phyloP scores from a whole-genome alignment of 2,329 filamentous ascomycete species.

The Rhytidhysteron rufulum region DNA sequence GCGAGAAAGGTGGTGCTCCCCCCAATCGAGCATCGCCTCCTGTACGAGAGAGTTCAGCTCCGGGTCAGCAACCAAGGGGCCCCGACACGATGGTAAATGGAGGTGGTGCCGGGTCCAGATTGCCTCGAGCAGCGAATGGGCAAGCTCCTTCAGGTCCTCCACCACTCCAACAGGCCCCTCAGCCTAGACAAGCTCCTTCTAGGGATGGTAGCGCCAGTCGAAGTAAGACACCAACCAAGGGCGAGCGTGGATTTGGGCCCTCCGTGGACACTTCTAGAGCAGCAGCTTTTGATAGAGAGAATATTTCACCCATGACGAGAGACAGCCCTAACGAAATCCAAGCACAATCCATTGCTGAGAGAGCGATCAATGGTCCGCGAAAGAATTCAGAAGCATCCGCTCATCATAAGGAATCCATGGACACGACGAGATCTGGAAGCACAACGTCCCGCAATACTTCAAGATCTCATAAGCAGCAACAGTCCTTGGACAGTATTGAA shows the following conservation, averaged over 20 bases:
- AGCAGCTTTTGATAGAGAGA: constrained; percentile 44
- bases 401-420: constrained; percentile 33
- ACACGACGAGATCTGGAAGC: constrained; percentile 30
- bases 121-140: constrained; percentile 57
- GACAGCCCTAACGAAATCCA: constrained; percentile 26
- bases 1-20: constrained; percentile 41
- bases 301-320: constrained; percentile 44
- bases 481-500: constrained; percentile 64
- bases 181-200: constrained; percentile 43
- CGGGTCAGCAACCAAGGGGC: constrained; percentile 29
- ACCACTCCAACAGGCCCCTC: constrained; percentile 60
- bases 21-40: constrained; percentile 33
- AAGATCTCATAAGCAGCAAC: constrained; percentile 52
- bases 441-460: constrained; percentile 32
- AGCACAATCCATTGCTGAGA: constrained; percentile 8
- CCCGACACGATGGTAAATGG: constrained; percentile 29
- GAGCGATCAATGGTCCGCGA: constrained; percentile 12
- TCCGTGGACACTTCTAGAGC: constrained; percentile 40
- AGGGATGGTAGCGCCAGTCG: constrained; percentile 13
- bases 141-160: constrained; percentile 62
- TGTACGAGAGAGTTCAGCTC: constrained; percentile 43
- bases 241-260: constrained; percentile 44
- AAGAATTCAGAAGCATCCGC: constrained; percentile 26
- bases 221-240: constrained; percentile 52
- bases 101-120: constrained; percentile 46